phyloP scores from a whole-genome alignment of 176 grass and related monocot species.

The Lolium perenne region DNA sequence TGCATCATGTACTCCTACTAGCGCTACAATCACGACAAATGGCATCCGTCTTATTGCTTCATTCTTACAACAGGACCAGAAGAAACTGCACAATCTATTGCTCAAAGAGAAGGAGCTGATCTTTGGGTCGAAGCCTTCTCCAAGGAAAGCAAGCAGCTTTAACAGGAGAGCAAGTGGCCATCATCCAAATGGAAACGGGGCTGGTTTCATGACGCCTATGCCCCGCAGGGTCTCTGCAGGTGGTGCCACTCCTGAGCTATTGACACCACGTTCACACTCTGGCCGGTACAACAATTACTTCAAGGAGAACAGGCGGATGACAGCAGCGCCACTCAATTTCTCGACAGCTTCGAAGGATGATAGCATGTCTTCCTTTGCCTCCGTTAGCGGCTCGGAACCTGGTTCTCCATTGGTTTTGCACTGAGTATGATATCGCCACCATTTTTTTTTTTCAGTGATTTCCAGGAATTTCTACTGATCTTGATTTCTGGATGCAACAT shows the following conservation, averaged over 20 bases:
- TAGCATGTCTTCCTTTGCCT: conserved; percentile 82
- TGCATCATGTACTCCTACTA: neutral
- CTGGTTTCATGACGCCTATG: conserved; percentile 86
- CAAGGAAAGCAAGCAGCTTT: conserved; percentile 65
- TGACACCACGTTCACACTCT: conserved; percentile 81
- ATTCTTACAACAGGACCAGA: conserved; percentile 67
- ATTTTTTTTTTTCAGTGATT: neutral
- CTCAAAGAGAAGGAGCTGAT: conserved; percentile 83
- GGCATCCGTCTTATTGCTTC: neutral
- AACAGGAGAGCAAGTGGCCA: conserved; percentile 62
- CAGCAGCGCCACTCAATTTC: conserved; percentile 60
- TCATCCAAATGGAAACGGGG: conserved; percentile 60
- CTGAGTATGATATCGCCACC: conserved; percentile 42
- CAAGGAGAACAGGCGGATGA: conserved; percentile 59
- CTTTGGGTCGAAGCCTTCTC: conserved; percentile 80
- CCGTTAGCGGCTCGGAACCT: conserved; percentile 75
- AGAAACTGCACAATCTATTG: conserved; percentile 80
- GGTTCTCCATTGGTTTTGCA: conserved; percentile 66
- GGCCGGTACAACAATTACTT: conserved; percentile 77
- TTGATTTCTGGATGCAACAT: conserved; percentile 24
- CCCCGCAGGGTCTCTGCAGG: conserved; percentile 61
- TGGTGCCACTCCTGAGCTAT: conserved; percentile 77
- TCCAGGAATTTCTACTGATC: conserved; percentile 17
- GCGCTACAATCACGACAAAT: neutral
- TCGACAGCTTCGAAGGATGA: conserved; percentile 70